phyloP scores from a whole-genome alignment of 176 grass and related monocot species.

The Avena atlantica region DNA sequence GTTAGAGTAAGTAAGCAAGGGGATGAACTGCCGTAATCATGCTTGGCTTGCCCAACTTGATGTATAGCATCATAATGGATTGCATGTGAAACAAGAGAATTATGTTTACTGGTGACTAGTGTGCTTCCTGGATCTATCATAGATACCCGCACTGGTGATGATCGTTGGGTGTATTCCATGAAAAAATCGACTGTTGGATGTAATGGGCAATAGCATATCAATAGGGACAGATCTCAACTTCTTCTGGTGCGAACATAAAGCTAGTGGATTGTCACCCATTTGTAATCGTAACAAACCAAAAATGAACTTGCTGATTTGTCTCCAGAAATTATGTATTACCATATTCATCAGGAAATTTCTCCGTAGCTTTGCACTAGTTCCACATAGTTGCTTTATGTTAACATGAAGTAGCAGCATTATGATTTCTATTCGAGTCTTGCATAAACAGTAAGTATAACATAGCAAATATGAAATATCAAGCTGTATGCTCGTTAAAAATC shows the following conservation, averaged over 20 bases:
- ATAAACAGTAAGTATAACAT: too few relatives aligned
- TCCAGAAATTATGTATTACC: not conserved
- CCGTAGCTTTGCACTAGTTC: not conserved
- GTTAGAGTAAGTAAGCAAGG: not conserved
- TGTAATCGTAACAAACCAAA: not conserved
- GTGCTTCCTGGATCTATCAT: not conserved
- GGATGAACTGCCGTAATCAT: not conserved
- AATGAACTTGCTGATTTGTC: not conserved
- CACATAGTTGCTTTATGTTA: not conserved
- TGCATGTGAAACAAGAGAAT: not conserved
- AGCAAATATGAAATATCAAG: too few relatives aligned
- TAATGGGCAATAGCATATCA: too few relatives aligned
- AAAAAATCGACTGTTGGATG: not conserved
- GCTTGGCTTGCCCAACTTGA: not conserved
- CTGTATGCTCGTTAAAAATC: too few relatives aligned
- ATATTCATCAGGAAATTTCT: not conserved
- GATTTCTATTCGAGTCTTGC: too few relatives aligned
- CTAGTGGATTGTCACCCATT: not conserved
- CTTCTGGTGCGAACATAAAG: not conserved
- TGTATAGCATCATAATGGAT: not conserved
- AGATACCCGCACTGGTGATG: not conserved
- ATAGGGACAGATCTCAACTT: not conserved
- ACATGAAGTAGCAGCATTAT: too few relatives aligned
- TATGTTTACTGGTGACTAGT: not conserved
- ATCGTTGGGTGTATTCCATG: not conserved